Evolutionary conservation across 169 alveolate species (phyloP).

Genomic region (Babesia caballi): DNA sequence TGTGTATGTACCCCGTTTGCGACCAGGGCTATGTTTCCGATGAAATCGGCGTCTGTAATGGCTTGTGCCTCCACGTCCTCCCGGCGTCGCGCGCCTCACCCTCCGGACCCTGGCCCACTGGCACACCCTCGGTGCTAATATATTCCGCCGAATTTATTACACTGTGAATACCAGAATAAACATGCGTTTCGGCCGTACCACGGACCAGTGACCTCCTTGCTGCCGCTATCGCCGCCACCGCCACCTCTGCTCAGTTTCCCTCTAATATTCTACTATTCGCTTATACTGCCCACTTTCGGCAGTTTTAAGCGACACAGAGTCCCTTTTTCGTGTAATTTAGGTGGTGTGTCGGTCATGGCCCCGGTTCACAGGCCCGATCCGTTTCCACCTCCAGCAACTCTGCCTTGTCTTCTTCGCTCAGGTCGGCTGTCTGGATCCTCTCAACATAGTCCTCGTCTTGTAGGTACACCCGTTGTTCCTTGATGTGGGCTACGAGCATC

Average conservation of each 20-base stretch:
- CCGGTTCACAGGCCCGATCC: no score
- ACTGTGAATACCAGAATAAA: no score
- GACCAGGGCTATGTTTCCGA: not conserved
- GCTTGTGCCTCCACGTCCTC: not conserved
- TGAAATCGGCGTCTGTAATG: not conserved
- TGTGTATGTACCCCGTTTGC: not conserved
- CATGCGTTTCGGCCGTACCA: no score
- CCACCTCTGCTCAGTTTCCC: no score
- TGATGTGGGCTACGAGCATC: not conserved
- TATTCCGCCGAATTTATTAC: no score
- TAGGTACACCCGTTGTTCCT: conserved; percentile 6
- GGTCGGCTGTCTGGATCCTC: not conserved
- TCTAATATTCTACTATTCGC: no score
- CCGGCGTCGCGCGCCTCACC: not conserved
- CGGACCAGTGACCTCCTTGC: no score
- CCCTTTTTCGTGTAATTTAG: not conserved
- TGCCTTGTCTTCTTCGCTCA: not conserved
- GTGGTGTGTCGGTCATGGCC: not conserved
- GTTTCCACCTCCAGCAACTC: not conserved
- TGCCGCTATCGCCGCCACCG: no score
- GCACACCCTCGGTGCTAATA: no score
- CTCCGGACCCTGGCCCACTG: not conserved
- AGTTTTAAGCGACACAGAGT: not conserved
- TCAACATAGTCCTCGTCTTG: not conserved
- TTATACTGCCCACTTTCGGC: no score